Percentiles rank a stretch among this genome's conserved stretches.
Conservation (phyloP, 2,329 filamentous ascomycete genomes). For the Ophiostoma fasciatum region DNA sequence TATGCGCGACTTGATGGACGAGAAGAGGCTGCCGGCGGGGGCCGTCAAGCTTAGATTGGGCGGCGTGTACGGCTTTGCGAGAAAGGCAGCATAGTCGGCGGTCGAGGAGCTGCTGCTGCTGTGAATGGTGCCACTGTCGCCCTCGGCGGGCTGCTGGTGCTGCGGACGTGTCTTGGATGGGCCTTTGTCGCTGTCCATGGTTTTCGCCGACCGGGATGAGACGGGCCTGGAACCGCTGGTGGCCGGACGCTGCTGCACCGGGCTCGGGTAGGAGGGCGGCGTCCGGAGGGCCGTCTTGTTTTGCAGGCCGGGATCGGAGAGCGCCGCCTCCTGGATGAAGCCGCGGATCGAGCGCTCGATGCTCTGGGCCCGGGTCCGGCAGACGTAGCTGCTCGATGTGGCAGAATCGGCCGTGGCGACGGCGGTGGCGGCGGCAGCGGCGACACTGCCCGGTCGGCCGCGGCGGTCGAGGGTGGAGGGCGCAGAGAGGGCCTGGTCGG, state of each 20-base stretch:
- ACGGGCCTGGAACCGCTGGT: too few species aligned
- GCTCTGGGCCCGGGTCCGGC: constrained; percentile 15
- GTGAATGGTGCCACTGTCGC: neutral
- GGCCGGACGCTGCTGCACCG: too few species aligned
- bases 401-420: constrained; percentile 6
- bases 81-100: constrained; percentile 5
- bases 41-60: constrained; percentile 1
- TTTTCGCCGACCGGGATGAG: too few species aligned
- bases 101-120: neutral
- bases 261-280: neutral
- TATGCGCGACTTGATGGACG: constrained; percentile 10
- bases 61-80: neutral
- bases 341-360: constrained; percentile 16
- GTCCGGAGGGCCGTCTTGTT: neutral
- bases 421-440: too few species aligned
- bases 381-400: constrained; percentile 12
- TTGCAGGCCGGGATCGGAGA: neutral
- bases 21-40: constrained; percentile 6
- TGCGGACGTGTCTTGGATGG: neutral
- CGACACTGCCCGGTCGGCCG: too few species aligned
- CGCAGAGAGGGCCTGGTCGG: constrained; percentile 10
- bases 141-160: neutral
- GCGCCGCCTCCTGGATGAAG: constrained; percentile 13
- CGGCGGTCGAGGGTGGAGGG: too few species aligned
- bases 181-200: neutral